Percentiles rank a stretch among this genome's conserved stretches.
Conservation (phyloP, 179 eudicot species). For the Amaranthus tricolor region DNA sequence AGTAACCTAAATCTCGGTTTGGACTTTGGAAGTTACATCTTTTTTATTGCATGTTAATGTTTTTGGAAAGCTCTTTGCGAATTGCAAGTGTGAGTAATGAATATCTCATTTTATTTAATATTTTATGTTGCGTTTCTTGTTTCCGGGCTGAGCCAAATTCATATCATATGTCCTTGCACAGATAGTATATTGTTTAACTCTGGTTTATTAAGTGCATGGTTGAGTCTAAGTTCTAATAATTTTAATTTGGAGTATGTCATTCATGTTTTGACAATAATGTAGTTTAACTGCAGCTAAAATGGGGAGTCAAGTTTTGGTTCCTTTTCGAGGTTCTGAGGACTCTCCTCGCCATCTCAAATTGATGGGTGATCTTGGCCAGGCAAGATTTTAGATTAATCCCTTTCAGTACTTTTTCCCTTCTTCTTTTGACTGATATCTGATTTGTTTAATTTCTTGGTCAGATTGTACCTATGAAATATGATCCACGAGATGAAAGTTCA, state of each 20-base stretch:
- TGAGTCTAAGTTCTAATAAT: too few species aligned
- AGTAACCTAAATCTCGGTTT: too few species aligned
- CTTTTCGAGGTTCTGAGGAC: constrained; percentile 96
- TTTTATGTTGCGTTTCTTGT: not conserved
- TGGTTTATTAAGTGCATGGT: not conserved
- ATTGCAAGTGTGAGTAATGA: too few species aligned
- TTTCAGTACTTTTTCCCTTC: not conserved
- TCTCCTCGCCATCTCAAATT: constrained; percentile 89
- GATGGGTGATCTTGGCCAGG: constrained; percentile 99
- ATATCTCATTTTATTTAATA: too few species aligned
- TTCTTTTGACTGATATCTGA: constrained; percentile 7
- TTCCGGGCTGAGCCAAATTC: not conserved
- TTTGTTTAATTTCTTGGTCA: constrained; percentile 25
- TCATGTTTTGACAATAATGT: constrained; percentile 17
- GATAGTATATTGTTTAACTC: not conserved
- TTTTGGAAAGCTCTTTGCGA: too few species aligned
- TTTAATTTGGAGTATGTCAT: not conserved
- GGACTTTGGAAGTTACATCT: too few species aligned
- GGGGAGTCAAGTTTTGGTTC: constrained; percentile 98
- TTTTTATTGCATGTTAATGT: too few species aligned
- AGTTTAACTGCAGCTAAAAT: constrained; percentile 64
- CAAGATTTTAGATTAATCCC: constrained; percentile 18
- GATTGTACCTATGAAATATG: constrained; percentile 97
- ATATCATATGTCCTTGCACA: not conserved
- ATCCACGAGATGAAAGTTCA: constrained; percentile 90